A percentile compares a stretch with the other conserved stretches of the same genome.
Conservation (phyloP, 768 basidiomycete genomes). For the Lactarius akahatsu region DNA sequence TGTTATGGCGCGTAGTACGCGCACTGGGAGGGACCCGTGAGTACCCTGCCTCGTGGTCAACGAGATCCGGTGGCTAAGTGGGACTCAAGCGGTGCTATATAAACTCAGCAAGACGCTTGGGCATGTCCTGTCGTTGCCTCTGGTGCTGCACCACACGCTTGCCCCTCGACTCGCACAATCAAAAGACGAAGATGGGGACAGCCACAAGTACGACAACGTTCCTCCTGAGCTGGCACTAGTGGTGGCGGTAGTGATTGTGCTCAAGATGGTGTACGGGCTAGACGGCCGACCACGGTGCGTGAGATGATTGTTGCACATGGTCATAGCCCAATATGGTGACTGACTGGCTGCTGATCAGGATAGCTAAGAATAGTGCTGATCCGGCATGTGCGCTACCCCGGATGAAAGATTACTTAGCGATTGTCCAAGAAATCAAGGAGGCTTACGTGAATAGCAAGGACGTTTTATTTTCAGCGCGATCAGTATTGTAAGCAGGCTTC, state of each 20-base stretch:
- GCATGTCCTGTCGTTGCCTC: slow-evolving; percentile 53
- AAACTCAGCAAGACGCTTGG: slow-evolving; percentile 59
- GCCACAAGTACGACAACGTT: slow-evolving; percentile 59
- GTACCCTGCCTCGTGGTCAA: slow-evolving; percentile 35
- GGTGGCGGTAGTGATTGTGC: slow-evolving; percentile 59
- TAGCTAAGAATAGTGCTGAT: slow-evolving; percentile 16
- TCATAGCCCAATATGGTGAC: neutral
- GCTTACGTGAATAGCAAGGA: slow-evolving; percentile 8
- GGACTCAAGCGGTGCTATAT: slow-evolving; percentile 59
- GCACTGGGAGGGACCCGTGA: slow-evolving; percentile 72
- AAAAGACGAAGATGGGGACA: slow-evolving; percentile 42
- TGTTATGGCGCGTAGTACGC: slow-evolving; percentile 75
- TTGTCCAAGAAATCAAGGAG: slow-evolving; percentile 20
- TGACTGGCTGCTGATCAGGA: slow-evolving; percentile 43
- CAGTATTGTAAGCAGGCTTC: slow-evolving; percentile 20
- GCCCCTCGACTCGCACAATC: slow-evolving; percentile 42
- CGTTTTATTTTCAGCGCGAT: slow-evolving; percentile 25
- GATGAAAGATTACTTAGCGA: slow-evolving; percentile 24
- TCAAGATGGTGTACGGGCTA: slow-evolving; percentile 85
- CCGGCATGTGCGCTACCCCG: slow-evolving; percentile 28
- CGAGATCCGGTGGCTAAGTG: slow-evolving; percentile 26
- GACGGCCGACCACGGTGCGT: slow-evolving; percentile 63
- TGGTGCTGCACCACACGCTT: slow-evolving; percentile 58
- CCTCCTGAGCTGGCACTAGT: slow-evolving; percentile 67
- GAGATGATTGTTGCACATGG: neutral